Evolutionary conservation across 2,329 filamentous ascomycete genomes (phyloP), one percentile per base, ranked within the genome.

Genomic region (Penicillium freii): DNA sequence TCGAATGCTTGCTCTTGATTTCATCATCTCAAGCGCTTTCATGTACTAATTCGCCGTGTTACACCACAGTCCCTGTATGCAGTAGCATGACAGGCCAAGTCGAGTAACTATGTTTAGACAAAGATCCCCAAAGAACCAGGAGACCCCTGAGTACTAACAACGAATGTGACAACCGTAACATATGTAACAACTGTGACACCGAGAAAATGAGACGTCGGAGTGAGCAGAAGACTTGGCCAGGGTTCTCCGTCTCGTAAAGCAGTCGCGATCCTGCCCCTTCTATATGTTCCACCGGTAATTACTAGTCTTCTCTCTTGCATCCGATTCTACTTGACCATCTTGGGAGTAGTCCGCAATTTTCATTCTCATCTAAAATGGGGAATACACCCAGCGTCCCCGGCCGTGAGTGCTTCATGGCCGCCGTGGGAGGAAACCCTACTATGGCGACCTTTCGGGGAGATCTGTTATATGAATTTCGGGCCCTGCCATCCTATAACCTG

Each of bases 401-500:
- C 15, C 63, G 57, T 23, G 57, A 56, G 39, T 69, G 67, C 43
- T 51, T 69, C 11, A 45, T 68, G 25, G 57, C 64, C 13, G 66
- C 67, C 13, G 56, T 69, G 5, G 59, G 62, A 6, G 46, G 63
- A 38, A 44, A 62, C 38, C 13, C 62, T 6, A 53, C 47, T 9
- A 50, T 62, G 8, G 51, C 63, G 4, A 50, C 54, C 1, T 68
- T 68, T 38, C 60, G 54, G 19, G 65, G 60, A 9, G 65, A 71
- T 39, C 45, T 61, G 8, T 47, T 62, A 17, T 70, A 64, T 46
- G 43, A 58, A n/a, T 47, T 44, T 0, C 51, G 49, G 11, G 55
- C 54, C 19, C 57, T 62, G 17, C 49, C 64, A 2, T 51, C 57
- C 5, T 71, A 71, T 59, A 72, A 72, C 40, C 40, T 70, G 10